Evolutionary conservation across 192 early-diverging fungal genomes (phyloP).

Genomic region (Coemansia brasiliensis): DNA sequence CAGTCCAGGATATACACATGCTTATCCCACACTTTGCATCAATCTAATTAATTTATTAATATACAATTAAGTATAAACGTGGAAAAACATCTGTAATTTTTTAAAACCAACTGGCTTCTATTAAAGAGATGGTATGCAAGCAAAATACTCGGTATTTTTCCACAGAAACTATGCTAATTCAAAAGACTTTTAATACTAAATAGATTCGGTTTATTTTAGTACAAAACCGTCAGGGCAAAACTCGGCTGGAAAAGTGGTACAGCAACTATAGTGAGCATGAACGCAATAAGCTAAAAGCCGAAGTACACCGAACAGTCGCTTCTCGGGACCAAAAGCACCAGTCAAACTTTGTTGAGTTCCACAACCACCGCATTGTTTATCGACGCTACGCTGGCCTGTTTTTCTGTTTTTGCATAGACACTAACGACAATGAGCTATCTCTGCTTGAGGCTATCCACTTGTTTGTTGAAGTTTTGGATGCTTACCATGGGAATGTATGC

Average conservation of each 20-base stretch:
- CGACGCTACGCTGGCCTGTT: constrained; percentile 97
- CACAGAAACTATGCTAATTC: neutral
- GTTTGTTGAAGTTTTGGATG: constrained; percentile 98
- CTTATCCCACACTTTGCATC: too few relatives aligned
- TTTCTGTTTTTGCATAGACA: constrained; percentile 98
- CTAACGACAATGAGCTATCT: constrained; percentile 96
- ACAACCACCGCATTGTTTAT: constrained; percentile 97
- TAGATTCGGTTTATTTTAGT: constrained; percentile 94
- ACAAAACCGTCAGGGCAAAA: constrained; percentile 99
- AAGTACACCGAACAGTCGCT: constrained; percentile 94
- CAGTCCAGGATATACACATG: too few relatives aligned
- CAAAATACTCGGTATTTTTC: too few relatives aligned
- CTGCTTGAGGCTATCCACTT: constrained; percentile 97
- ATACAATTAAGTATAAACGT: too few relatives aligned
- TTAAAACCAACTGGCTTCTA: too few relatives aligned
- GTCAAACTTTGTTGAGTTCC: constrained; percentile 98
- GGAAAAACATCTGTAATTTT: too few relatives aligned
- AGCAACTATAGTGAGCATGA: constrained; percentile 91
- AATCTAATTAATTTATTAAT: too few relatives aligned
- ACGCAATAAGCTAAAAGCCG: constrained; percentile 88
- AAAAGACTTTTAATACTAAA: too few relatives aligned
- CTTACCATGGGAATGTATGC: constrained; percentile 98
- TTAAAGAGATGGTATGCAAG: neutral
- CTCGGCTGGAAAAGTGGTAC: constrained; percentile 96
- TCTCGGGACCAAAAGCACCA: constrained; percentile 96